These are phyloP conservation scores for Amanita pseudoporphyria DNA, from an alignment of 768 basidiomycete species.

Conservation along the genomic window DNA sequence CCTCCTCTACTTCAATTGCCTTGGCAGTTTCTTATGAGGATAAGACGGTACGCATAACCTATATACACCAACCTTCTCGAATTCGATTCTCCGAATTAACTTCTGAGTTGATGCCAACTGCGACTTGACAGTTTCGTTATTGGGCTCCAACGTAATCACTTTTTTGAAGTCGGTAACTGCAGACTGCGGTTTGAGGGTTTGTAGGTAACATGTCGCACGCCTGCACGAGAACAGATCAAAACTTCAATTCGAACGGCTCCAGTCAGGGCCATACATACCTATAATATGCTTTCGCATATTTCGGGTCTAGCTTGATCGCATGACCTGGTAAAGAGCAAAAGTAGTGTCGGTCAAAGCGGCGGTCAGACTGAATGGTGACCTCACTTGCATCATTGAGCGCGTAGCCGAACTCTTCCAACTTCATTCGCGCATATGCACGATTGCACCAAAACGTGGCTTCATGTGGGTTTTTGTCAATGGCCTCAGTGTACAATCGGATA, in stretches of 20 bases:
- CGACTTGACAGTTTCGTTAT: slow-evolving; percentile 67
- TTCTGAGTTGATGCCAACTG: slow-evolving; percentile 89
- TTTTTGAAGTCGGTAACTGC: slow-evolving; percentile 87
- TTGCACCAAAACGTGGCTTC: slow-evolving; percentile 94
- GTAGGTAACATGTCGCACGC: slow-evolving; percentile 84
- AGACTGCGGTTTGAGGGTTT: slow-evolving; percentile 78
- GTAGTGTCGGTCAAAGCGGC: neutral
- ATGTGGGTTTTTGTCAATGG: slow-evolving; percentile 79
- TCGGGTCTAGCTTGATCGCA: slow-evolving; percentile 82
- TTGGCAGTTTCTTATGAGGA: slow-evolving; percentile 17
- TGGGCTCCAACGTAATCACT: slow-evolving; percentile 74
- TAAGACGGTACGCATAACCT: neutral
- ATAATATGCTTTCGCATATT: slow-evolving; percentile 87
- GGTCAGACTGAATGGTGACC: slow-evolving; percentile 19
- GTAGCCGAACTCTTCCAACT: slow-evolving; percentile 88
- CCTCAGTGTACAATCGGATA: slow-evolving; percentile 69
- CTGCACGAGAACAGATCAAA: slow-evolving; percentile 24
- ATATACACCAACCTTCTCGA: slow-evolving; percentile 69
- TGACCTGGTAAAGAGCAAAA: slow-evolving; percentile 39
- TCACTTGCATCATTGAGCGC: slow-evolving; percentile 81
- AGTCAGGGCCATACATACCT: slow-evolving; percentile 34
- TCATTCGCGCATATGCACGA: slow-evolving; percentile 86
- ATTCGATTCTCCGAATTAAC: slow-evolving; percentile 80
- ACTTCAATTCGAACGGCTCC: neutral
- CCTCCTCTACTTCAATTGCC: slow-evolving; percentile 92